Conservation (phyloP, 2,329 filamentous ascomycete species). For the Diplodia mutila region DNA sequence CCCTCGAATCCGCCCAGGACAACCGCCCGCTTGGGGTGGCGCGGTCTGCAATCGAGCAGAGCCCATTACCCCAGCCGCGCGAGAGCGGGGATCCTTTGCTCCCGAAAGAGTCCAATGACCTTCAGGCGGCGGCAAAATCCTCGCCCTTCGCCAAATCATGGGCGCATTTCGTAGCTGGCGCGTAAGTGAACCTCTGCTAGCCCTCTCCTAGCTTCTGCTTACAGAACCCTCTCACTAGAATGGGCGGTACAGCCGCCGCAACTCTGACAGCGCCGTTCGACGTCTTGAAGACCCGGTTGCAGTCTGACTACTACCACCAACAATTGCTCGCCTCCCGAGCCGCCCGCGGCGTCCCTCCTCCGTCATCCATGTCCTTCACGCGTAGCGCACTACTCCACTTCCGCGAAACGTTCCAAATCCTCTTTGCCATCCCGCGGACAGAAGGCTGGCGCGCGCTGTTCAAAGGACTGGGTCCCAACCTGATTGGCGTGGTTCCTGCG, state of each 20-base stretch:
- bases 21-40: constrained; percentile 38
- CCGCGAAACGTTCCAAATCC: constrained; percentile 81
- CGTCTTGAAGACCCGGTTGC: constrained; percentile 88
- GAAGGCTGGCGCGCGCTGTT: constrained; percentile 89
- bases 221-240: constrained; percentile 51
- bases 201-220: constrained; percentile 28
- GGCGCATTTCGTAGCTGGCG: constrained; percentile 90
- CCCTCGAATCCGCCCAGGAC: constrained; percentile 38
- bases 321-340: constrained; percentile 72
- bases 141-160: constrained; percentile 70
- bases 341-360: constrained; percentile 59
- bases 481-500: constrained; percentile 86
- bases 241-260: constrained; percentile 88
- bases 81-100: constrained; percentile 63
- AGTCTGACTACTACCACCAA: constrained; percentile 91
- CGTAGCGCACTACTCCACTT: constrained; percentile 75
- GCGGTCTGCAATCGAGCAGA: constrained; percentile 35
- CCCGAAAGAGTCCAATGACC: constrained; percentile 47
- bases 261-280: constrained; percentile 94
- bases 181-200: constrained; percentile 56
- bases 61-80: constrained; percentile 55
- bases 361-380: constrained; percentile 63
- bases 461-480: constrained; percentile 88
- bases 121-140: constrained; percentile 42
- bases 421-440: constrained; percentile 75